These are phyloP conservation scores for Trametes sp. DNA, from an alignment of 1,284 basidiomycete genomes.

Conservation along the genomic window DNA sequence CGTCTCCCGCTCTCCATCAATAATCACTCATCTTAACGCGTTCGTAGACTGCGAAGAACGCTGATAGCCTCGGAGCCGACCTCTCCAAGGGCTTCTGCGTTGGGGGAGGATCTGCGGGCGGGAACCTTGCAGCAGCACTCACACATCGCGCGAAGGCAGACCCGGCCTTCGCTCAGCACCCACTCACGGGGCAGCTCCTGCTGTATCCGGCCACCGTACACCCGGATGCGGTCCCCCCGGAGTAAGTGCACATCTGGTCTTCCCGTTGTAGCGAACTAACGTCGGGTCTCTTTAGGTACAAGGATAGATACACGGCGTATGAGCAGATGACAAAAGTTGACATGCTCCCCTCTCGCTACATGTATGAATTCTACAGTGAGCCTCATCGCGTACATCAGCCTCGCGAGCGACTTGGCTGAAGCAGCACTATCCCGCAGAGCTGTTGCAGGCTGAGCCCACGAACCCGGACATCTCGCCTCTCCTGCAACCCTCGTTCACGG, in stretches of 20 bases:
- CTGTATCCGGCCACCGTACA: constrained; percentile 20
- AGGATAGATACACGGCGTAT: background rate
- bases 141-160: constrained; percentile 29
- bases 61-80: constrained; percentile 9
- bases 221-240: constrained; percentile 19
- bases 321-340: background rate
- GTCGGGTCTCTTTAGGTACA: background rate
- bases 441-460: constrained; percentile 5
- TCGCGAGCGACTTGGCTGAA: background rate
- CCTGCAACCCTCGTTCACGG: constrained; percentile 20
- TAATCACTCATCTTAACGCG: too few relatives aligned
- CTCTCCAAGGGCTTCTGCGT: constrained; percentile 33
- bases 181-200: constrained; percentile 19
- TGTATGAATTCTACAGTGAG: constrained; percentile 15
- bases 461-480: constrained; percentile 25
- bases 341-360: background rate
- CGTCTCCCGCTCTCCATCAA: background rate
- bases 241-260: background rate
- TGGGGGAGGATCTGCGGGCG: constrained; percentile 34
- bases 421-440: background rate
- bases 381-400: too few relatives aligned
- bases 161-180: constrained; percentile 15
- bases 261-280: background rate
- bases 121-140: constrained; percentile 28
- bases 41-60: constrained; percentile 12